Base-by-base conservation (phyloP, 2,329 filamentous ascomycete genomes). In the Knoxdaviesia proteae region DNA sequence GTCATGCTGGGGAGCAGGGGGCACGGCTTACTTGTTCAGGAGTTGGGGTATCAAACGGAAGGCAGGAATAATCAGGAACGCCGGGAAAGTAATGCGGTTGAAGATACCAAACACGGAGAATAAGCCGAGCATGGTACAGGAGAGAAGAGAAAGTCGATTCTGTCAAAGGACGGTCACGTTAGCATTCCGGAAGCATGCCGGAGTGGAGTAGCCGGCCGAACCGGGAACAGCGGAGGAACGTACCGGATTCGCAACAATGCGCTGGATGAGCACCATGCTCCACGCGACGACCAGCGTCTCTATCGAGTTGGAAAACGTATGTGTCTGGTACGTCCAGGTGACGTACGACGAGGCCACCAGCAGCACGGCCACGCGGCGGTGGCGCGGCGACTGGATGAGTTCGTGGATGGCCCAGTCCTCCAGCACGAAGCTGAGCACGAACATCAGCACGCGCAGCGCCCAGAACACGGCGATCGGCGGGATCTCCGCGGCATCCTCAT, bases 401-500 rank as follows among this genome's bases (percentile, higher is more conserved):
- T 98, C 90, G 63, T 94, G 77, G 45, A 98, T 73, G 7, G 90
- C 90, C 88, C 90, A 96, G 63, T 98, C 90, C 61, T 94, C 86
- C 47, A 98, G 70, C 43, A 98, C 86, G 59, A 98, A 94, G 65
- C 87, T 94, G 56, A 93, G 67, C 42, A 84, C 64, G 62, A 96
- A 94, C 87, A 98, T 96, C 56, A 92, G 69, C 41, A 83, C 69
- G 44, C 90, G 76, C 52, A 96, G 64, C 4, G 80, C 78, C 74
- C 88, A 94, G 65, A 94, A 98, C 41, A 94, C 81, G 39, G 80
- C 71, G 48, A 80, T 73, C n/a, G 90, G 84, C 30, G 84, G 76
- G 30, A 87, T 81, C 46, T 82, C 74, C 51, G 73, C 77, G 53
- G 82, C 78, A 42, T 77, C 65, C 38, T 82, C 83, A 45, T 84